Evolutionary conservation across 2,329 filamentous ascomycete genomes (phyloP).

Genomic region (Mycosphaerella sp.): DNA sequence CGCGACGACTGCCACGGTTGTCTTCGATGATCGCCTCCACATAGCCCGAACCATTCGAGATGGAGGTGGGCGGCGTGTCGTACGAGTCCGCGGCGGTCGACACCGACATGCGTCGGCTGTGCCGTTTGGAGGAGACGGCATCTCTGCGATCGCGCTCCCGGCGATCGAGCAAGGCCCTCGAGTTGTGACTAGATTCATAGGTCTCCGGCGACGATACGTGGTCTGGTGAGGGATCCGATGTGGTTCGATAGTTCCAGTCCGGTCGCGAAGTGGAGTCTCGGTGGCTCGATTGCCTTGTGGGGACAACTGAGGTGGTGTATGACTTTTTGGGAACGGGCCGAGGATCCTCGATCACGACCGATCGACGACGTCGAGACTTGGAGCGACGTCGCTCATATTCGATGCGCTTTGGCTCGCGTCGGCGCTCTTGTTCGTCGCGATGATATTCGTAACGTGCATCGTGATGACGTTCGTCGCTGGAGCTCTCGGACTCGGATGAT

Average conservation of each 20-base stretch:
- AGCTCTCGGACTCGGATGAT: constrained; percentile 10
- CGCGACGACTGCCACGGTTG: constrained; percentile 19
- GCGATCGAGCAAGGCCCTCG: constrained; percentile 21
- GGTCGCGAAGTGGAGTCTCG: neutral
- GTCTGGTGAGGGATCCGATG: neutral
- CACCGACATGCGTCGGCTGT: constrained; percentile 32
- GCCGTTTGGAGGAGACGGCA: constrained; percentile 1
- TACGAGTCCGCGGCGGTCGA: constrained; percentile 19
- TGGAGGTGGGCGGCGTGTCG: constrained; percentile 29
- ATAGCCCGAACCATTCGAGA: constrained; percentile 23
- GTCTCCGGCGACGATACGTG: constrained; percentile 24
- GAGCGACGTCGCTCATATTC: constrained; percentile 11
- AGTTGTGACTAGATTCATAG: constrained; percentile 24
- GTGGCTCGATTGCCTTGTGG: neutral
- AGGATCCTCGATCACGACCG: constrained; percentile 1
- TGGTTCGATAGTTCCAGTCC: neutral
- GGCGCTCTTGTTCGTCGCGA: constrained; percentile 1
- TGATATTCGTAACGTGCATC: neutral
- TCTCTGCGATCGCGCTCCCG: constrained; percentile 22
- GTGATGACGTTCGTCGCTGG: constrained; percentile 13
- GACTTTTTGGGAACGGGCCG: neutral
- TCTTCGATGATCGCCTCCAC: constrained; percentile 27
- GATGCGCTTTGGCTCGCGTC: constrained; percentile 5
- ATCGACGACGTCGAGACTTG: constrained; percentile 11
- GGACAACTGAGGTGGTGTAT: constrained; percentile 3